Evolutionary conservation across 345 rosid species (phyloP).

Genomic region (Brassica nigra): DNA sequence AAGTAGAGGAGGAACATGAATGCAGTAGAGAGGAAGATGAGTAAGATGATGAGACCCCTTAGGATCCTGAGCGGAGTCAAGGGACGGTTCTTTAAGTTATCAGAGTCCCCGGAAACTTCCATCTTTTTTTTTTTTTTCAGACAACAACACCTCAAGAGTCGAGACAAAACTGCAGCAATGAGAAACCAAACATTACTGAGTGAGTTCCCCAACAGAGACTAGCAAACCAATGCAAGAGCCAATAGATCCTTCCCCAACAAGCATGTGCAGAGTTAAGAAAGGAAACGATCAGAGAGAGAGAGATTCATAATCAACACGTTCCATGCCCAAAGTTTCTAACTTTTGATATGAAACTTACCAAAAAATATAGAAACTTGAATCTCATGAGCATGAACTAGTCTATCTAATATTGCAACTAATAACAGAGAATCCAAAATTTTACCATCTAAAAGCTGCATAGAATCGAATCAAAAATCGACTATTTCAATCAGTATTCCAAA

Average conservation of each 20-base stretch:
- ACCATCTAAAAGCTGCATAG: background rate
- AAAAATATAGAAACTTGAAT: background rate
- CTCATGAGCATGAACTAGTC: constrained; percentile 10
- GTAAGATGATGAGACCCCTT: constrained; percentile 64
- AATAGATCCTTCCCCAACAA: no score
- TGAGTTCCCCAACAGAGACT: background rate
- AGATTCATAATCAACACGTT: background rate
- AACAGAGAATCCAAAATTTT: background rate
- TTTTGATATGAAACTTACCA: background rate
- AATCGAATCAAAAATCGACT: background rate
- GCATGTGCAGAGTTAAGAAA: no score
- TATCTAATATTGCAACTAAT: no score
- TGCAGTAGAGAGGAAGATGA: constrained; percentile 67
- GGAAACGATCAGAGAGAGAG: background rate
- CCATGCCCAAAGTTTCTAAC: background rate
- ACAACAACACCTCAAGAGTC: constrained; percentile 7
- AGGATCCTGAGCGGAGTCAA: constrained; percentile 62
- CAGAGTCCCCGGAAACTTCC: constrained; percentile 51
- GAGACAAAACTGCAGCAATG: background rate
- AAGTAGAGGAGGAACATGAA: constrained; percentile 66
- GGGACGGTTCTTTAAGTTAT: constrained; percentile 54
- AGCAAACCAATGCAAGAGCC: background rate
- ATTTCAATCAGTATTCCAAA: constrained; percentile 13
- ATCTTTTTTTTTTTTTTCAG: constrained; percentile 41
- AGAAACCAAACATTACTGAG: background rate